Base-by-base conservation (phyloP, 1,284 basidiomycete species). In the Cutaneotrichosporon sp. region DNA sequence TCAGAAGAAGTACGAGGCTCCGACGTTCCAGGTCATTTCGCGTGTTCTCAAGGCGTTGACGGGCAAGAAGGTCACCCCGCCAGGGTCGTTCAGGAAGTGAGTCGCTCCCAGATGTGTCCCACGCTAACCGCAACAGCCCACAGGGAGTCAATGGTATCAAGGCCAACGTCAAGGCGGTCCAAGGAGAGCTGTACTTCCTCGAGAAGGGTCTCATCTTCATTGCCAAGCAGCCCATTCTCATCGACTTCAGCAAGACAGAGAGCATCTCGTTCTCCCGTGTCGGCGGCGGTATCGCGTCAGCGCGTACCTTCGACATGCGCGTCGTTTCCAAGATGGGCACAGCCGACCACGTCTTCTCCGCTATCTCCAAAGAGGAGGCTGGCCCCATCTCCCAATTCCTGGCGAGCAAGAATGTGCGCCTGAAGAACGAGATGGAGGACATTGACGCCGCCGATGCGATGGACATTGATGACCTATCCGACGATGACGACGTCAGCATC, bases 191-290 rank as follows among this genome's bases (percentile, higher is more conserved):
- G 24, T 98, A 97, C 81, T 84, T 97, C 78, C 84, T 99, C 58
- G 96, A 98, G 72, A 97, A 97, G 82, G 90, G 88, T 71, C 81
- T 99, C 46, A 90, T 99, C 76, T 99, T 97, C 78, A 92, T 98
- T 51, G 92, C 93, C 54, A 98, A 97, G 75, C 87, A 92, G 66
- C 93, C 96, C 1, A 85, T 87, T 33, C 85, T 97, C 65, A 83
- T 97, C 64, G 89, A 96, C 61, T 86, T 96, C 61, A 83, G 84
- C 52, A 91, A 97, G 66, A 87, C 97, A 54, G 86, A 92, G 64
- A 87, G 89, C 74, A 87, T 90, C 56, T 81, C 91, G 46, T 97
- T 98, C 79, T 93, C 92, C 11, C 88, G 82, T 55, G 89, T 98
- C 12, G 91, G 94, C n/a, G 85, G 88, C 1, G 88, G 87, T 41